A percentile compares a stretch with the other conserved stretches of the same genome.
Evolutionary conservation across 2,329 filamentous ascomycete species (phyloP).

Genomic region (Colletotrichum australisinense): DNA sequence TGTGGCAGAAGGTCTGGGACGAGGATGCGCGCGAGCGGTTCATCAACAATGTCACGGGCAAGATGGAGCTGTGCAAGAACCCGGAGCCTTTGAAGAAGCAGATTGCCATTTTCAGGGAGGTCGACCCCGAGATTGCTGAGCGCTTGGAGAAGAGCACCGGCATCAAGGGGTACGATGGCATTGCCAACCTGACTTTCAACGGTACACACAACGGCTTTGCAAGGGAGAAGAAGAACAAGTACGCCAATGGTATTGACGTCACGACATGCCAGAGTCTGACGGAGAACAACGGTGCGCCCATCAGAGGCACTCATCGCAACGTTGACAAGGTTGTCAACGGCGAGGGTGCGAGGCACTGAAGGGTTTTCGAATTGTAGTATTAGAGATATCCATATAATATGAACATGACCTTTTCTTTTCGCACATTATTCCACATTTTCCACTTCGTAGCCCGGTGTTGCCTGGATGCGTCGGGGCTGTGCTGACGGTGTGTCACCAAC

Average conservation of each 20-base stretch:
- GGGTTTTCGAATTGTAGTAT: not conserved
- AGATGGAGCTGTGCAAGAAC: constrained; percentile 68
- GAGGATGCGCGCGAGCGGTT: constrained; percentile 68
- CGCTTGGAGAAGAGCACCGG: constrained; percentile 72
- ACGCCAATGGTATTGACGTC: constrained; percentile 61
- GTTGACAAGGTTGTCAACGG: not conserved
- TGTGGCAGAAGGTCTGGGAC: constrained; percentile 56
- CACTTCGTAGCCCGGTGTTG: not conserved
- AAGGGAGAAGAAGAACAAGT: constrained; percentile 54
- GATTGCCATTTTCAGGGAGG: constrained; percentile 74
- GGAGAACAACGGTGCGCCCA: constrained; percentile 19
- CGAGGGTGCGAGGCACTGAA: not conserved
- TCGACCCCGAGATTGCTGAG: constrained; percentile 66
- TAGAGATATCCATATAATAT: not conserved
- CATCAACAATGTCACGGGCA: constrained; percentile 69
- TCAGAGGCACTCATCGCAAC: not conserved
- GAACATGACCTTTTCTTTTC: not conserved
- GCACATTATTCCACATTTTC: not conserved
- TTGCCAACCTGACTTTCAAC: constrained; percentile 66
- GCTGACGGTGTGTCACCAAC: not conserved
- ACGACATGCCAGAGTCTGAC: not conserved
- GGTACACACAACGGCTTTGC: constrained; percentile 72
- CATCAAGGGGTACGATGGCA: constrained; percentile 69
- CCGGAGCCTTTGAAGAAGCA: constrained; percentile 72
- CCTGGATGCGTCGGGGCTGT: constrained; percentile 19